A percentile compares a stretch with the other conserved stretches of the same genome.
These are phyloP conservation scores for Boletellus emodensis DNA, from an alignment of 768 basidiomycete genomes.

Conservation along the genomic window DNA sequence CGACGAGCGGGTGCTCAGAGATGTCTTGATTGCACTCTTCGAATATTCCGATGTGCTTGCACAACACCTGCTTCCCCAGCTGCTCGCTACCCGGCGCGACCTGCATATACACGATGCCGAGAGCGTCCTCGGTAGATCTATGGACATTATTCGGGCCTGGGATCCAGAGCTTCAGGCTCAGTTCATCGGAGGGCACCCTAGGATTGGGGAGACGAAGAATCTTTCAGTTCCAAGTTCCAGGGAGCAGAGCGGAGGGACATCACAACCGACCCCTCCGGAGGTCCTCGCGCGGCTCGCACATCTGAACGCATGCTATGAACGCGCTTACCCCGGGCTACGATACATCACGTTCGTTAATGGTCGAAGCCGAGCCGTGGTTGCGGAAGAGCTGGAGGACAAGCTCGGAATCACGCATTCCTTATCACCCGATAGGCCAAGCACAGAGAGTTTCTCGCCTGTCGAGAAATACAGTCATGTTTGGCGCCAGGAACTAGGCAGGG, in stretches of 20 bases:
- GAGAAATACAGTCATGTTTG: constrained; percentile 46
- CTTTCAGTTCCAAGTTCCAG: constrained; percentile 71
- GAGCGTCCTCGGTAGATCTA: constrained; percentile 52
- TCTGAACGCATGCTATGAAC: constrained; percentile 77
- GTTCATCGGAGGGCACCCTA: constrained; percentile 83
- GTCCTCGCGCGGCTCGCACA: constrained; percentile 69
- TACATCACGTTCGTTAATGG: constrained; percentile 95
- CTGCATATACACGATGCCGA: constrained; percentile 33
- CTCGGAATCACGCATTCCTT: constrained; percentile 52
- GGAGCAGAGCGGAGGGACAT: constrained; percentile 61
- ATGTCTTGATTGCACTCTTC: constrained; percentile 46
- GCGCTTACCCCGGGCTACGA: constrained; percentile 64
- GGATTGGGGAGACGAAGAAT: constrained; percentile 79
- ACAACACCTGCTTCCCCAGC: constrained; percentile 49
- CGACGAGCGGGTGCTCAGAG: constrained; percentile 24
- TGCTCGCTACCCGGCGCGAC: constrained; percentile 32
- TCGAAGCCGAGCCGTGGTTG: constrained; percentile 64
- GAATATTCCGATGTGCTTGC: constrained; percentile 63
- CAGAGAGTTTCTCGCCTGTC: constrained; percentile 37
- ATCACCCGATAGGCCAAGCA: constrained; percentile 33
- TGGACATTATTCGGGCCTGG: constrained; percentile 53
- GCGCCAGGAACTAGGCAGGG: constrained; percentile 65
- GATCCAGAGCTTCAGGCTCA: constrained; percentile 43
- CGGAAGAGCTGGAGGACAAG: constrained; percentile 73
- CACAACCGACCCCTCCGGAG: constrained; percentile 60